Evolutionary conservation across 176 grass and related monocot species (phyloP), one percentile per base, ranked within the genome.

Genomic region (Lolium multiflorum): DNA sequence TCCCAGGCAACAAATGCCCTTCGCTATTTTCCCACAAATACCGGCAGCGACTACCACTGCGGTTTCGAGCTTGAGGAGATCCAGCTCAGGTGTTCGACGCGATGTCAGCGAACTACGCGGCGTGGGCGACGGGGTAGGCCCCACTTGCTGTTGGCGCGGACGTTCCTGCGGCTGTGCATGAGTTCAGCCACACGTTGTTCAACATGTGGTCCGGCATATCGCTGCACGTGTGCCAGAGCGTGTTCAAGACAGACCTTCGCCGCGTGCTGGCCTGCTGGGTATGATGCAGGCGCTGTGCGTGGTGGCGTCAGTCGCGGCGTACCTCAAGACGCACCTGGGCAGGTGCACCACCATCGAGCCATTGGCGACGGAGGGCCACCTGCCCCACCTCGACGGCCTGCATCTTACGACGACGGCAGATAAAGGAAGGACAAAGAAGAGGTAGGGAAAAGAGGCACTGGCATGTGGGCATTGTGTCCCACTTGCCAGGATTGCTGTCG

Each of bases 161-260:
- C 85, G 96, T 98, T 8, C 93, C 96, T 0, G 83, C 91, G 73
- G 96, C 92, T 61, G 96, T 98, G 81, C 91, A 28, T 28, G 28
- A 93, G 86, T 96, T 98, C 83, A 98, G 93, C 85, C 90, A 93
- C 20, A 98, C 96, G 13, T 91, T 98, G 20, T 98, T 98, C 93
- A 98, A 95, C 82, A 98, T 98, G 96, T 90, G 96, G n/a, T 93
- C 96, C 1, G 96, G 95, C 88, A 92, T 98, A 74, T 98, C 96
- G 15, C 83, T 95, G 39, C 91, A 94, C 84, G 91, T 98, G 15
- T 95, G 91, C 79, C 93, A 87, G 84, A 98, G 91, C 4, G 96
- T 95, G 0, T 95, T 98, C 82, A 94, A 89, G 78, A 95, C 91
- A 28, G 96, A 98, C 72, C 87, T 98, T 26, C 96, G 96, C 52